These are phyloP conservation scores for Clonostachys sp. DNA, from an alignment of 2,329 filamentous ascomycete genomes.

Conservation along the genomic window DNA sequence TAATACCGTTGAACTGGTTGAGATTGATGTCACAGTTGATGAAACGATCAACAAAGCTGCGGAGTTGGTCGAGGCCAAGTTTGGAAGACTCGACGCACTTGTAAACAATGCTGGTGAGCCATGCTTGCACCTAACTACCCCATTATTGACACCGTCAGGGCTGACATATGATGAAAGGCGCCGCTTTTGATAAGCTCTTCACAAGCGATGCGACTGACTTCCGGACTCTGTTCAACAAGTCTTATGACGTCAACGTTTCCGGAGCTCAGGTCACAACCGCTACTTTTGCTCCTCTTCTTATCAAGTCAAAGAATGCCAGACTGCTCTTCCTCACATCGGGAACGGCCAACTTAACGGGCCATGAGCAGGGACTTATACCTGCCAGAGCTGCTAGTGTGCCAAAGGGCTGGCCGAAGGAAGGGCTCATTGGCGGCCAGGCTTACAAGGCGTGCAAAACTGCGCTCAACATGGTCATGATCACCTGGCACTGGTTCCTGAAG, in stretches of 20 bases:
- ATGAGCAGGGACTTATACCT: slow-evolving; percentile 12
- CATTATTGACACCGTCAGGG: too few relatives aligned
- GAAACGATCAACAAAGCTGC: slow-evolving; percentile 9
- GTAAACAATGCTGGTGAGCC: slow-evolving; percentile 22
- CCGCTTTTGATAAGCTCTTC: neutral
- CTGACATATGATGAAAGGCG: too few relatives aligned
- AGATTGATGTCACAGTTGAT: slow-evolving; percentile 10
- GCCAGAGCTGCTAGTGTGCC: too few relatives aligned
- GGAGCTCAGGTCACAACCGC: slow-evolving; percentile 16
- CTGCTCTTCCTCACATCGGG: slow-evolving; percentile 37
- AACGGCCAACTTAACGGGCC: slow-evolving; percentile 24
- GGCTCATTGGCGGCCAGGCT: too few relatives aligned
- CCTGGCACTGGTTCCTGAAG: neutral
- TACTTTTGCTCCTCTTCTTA: slow-evolving; percentile 31
- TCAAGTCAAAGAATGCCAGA: slow-evolving; percentile 27
- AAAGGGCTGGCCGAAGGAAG: slow-evolving; percentile 38
- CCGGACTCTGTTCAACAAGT: neutral
- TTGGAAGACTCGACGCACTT: slow-evolving; percentile 10
- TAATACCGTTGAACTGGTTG: slow-evolving; percentile 3
- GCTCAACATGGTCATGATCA: slow-evolving; percentile 7
- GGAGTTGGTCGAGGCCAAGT: slow-evolving; percentile 5
- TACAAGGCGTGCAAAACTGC: slow-evolving; percentile 7
- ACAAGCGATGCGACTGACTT: neutral
- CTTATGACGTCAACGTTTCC: neutral
- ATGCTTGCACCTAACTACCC: too few relatives aligned